Evolutionary conservation across 176 grass and related monocot species (phyloP).

Genomic region (Carex scoparia): DNA sequence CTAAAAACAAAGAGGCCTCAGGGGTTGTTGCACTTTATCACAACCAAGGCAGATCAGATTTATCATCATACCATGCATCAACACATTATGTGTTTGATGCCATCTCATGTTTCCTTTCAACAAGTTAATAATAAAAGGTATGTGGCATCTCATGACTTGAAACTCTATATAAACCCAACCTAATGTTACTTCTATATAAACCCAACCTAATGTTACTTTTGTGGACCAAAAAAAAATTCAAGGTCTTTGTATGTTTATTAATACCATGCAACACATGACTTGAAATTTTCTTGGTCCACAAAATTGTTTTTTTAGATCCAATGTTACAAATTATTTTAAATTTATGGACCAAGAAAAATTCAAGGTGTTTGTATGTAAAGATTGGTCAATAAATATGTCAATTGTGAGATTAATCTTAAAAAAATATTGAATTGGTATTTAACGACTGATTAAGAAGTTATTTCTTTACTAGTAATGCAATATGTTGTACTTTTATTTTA

Average conservation of each 20-base stretch:
- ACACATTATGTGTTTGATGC: not conserved
- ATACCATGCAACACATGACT: no score
- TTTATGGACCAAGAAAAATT: not conserved
- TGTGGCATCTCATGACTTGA: not conserved
- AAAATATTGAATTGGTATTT: no score
- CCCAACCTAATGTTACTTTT: not conserved
- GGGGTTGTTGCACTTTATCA: slow-evolving; percentile 19
- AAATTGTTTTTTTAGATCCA: no score
- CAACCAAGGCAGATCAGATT: slow-evolving; percentile 14
- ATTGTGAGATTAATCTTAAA: no score
- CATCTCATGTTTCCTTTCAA: not conserved
- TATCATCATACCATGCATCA: not conserved
- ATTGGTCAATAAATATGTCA: no score
- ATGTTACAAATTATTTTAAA: no score
- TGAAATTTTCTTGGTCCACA: no score
- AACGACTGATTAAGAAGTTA: no score
- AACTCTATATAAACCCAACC: not conserved
- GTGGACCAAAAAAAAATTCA: not conserved
- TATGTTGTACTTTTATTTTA: no score
- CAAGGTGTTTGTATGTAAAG: not conserved
- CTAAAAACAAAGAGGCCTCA: slow-evolving; percentile 22
- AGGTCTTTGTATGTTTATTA: no score
- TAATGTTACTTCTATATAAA: not conserved
- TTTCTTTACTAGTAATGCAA: no score
- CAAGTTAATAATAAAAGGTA: not conserved